Percentiles rank a stretch among this genome's conserved stretches.
These are phyloP conservation scores for Neodidymelliopsis sp. DNA, from an alignment of 2,329 filamentous ascomycete genomes.

Conservation along the genomic window DNA sequence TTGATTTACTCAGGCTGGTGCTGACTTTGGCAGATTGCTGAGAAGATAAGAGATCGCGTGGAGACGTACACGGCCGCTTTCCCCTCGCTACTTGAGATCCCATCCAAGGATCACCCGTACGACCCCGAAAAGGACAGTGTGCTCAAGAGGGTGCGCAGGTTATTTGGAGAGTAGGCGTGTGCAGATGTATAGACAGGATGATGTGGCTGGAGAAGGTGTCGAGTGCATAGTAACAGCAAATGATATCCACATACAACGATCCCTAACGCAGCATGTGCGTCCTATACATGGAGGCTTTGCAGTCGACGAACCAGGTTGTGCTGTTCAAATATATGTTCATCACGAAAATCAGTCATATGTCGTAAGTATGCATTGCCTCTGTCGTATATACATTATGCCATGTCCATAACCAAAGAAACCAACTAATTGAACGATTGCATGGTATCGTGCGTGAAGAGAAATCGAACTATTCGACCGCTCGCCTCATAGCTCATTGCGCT, in stretches of 20 bases:
- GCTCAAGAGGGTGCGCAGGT: constrained; percentile 79
- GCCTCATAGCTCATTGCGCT: constrained; percentile 43
- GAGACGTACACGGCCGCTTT: constrained; percentile 95
- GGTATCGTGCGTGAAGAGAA: constrained; percentile 26
- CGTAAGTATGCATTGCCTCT: constrained; percentile 16
- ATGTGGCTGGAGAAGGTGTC: not conserved
- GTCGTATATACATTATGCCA: constrained; percentile 33
- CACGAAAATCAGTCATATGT: not conserved
- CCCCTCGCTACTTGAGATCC: constrained; percentile 94
- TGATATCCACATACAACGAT: constrained; percentile 11
- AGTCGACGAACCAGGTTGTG: too few species aligned
- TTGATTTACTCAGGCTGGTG: not conserved
- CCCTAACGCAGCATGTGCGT: not conserved
- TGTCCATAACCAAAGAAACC: not conserved
- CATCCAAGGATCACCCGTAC: constrained; percentile 98
- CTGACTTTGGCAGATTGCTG: constrained; percentile 73
- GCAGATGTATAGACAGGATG: not conserved
- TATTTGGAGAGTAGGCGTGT: constrained; percentile 71
- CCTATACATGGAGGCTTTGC: not conserved
- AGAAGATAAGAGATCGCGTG: constrained; percentile 88
- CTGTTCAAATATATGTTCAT: too few species aligned
- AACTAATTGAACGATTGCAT: constrained; percentile 21
- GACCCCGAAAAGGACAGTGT: constrained; percentile 99
- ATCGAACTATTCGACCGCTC: not conserved
- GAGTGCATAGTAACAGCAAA: constrained; percentile 12